These are phyloP conservation scores for Backusella luteola DNA, from an alignment of 192 early-diverging fungal species.

Conservation along the genomic window DNA sequence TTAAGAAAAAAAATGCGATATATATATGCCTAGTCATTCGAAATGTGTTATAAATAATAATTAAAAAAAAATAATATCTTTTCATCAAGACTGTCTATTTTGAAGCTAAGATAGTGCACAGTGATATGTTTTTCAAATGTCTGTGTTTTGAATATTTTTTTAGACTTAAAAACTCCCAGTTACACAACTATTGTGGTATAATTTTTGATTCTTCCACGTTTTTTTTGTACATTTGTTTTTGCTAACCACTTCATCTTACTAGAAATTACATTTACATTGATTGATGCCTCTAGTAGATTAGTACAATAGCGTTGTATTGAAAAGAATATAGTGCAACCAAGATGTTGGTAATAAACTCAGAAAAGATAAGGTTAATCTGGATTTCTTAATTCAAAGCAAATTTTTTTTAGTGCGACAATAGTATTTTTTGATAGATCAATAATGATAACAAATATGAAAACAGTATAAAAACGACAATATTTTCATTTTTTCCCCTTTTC, in stretches of 20 bases:
- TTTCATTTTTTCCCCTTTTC: background rate
- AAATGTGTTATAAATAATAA: too few species aligned
- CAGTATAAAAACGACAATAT: background rate
- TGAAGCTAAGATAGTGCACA: background rate
- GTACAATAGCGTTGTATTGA: background rate
- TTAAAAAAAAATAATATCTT: too few species aligned
- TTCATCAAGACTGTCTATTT: too few species aligned
- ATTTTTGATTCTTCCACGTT: background rate
- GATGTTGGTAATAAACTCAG: background rate
- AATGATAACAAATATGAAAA: background rate
- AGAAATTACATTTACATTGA: background rate
- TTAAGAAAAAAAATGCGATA: too few species aligned
- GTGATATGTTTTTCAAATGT: background rate
- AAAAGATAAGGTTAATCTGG: background rate
- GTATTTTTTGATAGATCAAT: background rate
- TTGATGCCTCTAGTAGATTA: background rate
- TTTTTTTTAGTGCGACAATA: background rate
- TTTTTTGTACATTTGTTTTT: background rate
- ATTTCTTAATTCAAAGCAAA: background rate
- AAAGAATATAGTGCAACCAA: background rate
- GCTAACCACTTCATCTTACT: background rate
- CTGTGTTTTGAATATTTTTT: background rate
- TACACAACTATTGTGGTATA: background rate
- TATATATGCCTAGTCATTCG: too few species aligned
- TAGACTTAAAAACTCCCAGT: background rate